Evolutionary conservation across 805 yeast species (phyloP), one percentile per base, ranked within the genome.

Genomic region (Candida hungchunana): DNA sequence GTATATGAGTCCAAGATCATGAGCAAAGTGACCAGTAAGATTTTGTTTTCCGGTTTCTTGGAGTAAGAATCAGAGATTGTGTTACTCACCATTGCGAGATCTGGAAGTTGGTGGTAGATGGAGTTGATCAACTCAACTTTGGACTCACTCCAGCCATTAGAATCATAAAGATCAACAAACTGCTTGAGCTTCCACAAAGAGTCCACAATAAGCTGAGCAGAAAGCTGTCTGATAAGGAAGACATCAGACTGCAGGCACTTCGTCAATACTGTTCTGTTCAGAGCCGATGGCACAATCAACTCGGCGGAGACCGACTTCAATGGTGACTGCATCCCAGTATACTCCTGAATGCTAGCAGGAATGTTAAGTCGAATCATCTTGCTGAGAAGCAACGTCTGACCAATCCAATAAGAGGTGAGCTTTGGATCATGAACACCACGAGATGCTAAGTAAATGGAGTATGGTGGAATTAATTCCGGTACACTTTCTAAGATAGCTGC

Each of bases 381-480:
- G 1, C 79, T 67, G 29, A 80, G 60, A 3, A 86, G 56, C 18
- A 80, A 63, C 1, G 86, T 73, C 58, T 75, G 82, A 7, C 93
- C 83, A 31, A 87, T 67, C 88, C 94, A 89, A 63, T 82, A 86
- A 10, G 90, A 79, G 1, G 90, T 69, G 37, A 82, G 62, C 32
- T 79, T 75, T 0, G 97, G 95, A 42, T 84, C 94, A 52, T 84
- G 82, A 14, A 77, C 65, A 14, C 89, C 88, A 36, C 79, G 77
- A 4, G 79, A 71, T 3, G 74, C 69, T 11, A 78, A 50, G 60
- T 77, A 70, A 38, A 71, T 64, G 44, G 77, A 68, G 47, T 82
- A 89, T 2, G 88, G 83, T 1, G 86, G 78, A 1, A 84, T 68
- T 16, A 90, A 63, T 50, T 88, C 96, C 2, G 85, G 83, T 26